Conservation (phyloP, 163 green algal genomes). For the Scenedesmus sp. region DNA sequence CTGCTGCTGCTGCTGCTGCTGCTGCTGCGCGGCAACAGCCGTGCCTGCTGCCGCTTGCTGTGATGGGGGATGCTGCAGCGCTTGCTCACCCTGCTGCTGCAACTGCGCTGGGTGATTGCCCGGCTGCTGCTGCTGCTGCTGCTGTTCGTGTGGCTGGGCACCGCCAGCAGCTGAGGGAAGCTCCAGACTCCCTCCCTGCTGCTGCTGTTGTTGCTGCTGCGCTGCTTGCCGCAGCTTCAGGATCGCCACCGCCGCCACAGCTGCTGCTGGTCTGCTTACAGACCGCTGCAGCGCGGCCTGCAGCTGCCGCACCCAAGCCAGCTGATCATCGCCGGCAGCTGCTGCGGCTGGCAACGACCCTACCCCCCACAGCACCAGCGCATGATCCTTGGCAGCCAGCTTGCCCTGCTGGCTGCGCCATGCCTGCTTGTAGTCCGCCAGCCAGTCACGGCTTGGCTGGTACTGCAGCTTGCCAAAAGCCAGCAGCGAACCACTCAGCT, state of each 20-base stretch:
- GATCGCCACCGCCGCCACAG: conserved; percentile 42
- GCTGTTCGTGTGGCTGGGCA: neutral
- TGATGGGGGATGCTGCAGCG: neutral
- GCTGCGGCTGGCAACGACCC: neutral
- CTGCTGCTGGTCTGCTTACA: neutral
- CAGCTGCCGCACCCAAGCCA: conserved; percentile 20
- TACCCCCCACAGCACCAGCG: conserved; percentile 30
- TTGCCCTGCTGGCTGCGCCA: neutral
- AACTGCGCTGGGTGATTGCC: neutral
- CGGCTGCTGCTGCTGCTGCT: conserved; percentile 8
- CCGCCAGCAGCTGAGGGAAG: neutral
- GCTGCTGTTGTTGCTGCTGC: conserved; percentile 17
- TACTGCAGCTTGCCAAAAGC: conserved; percentile 40
- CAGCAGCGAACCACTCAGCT: conserved; percentile 25
- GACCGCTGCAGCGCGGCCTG: conserved; percentile 37
- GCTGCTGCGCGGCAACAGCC: no score
- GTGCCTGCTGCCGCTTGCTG: no score
- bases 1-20: neutral
- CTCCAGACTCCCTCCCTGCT: neutral
- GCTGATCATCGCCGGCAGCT: neutral
- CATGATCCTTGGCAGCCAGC: conserved; percentile 30
- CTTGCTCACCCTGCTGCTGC: conserved; percentile 7
- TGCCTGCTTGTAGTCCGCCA: neutral
- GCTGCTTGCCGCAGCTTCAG: conserved; percentile 34
- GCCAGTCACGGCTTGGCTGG: neutral